Conservation (phyloP, 2,329 filamentous ascomycete genomes). For the Fusarium sp. region DNA sequence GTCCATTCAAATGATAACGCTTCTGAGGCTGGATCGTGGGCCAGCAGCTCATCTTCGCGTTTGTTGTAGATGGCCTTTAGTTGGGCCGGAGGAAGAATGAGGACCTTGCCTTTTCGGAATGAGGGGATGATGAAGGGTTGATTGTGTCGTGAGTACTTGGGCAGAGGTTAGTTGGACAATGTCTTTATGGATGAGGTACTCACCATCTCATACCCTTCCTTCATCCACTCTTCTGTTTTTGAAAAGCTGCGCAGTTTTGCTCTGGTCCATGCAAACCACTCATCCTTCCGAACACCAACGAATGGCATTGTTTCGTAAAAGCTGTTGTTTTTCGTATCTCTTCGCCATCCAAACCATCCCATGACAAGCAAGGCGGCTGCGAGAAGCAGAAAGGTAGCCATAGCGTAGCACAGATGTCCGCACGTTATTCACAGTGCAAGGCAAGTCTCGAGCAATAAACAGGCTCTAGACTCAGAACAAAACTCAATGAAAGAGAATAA, state of each 20-base stretch:
- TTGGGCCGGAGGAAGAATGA: not conserved
- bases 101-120: not conserved
- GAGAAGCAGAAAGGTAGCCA: not conserved
- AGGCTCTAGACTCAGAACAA: not conserved
- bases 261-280: not conserved
- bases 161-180: not conserved
- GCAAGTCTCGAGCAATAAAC: rapidly evolving
- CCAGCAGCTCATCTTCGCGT: not conserved
- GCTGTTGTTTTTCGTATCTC: not conserved
- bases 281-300: not conserved
- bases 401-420: not conserved
- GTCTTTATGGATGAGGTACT: too few relatives aligned
- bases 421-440: too few relatives aligned
- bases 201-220: not conserved
- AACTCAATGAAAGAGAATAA: not conserved
- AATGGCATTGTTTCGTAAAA: not conserved
- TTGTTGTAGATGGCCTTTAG: not conserved
- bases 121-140: not conserved
- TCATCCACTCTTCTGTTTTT: not conserved
- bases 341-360: not conserved
- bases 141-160: not conserved
- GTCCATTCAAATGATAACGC: not conserved
- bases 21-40: not conserved
- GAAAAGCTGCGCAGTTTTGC: not conserved
- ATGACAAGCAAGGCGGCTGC: not conserved